phyloP scores from a whole-genome alignment of 164 flowering plant genomes.

The Magnolia officinalis region DNA sequence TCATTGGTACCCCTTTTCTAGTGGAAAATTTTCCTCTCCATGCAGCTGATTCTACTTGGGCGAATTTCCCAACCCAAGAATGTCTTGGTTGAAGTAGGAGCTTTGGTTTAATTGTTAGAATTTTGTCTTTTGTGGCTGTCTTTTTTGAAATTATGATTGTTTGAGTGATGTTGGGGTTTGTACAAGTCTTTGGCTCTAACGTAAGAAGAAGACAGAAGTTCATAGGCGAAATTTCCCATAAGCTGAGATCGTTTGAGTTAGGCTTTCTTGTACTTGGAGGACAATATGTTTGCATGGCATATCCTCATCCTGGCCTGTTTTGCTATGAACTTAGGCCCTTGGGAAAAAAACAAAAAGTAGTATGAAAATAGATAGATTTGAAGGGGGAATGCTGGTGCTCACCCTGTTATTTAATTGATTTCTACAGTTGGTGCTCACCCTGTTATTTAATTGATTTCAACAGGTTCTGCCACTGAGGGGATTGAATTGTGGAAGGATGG shows the following conservation, averaged over 20 bases:
- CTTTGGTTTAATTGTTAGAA: slow-evolving; percentile 2
- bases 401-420: slow-evolving; percentile 2
- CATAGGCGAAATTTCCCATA: neutral
- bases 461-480: slow-evolving; percentile 9
- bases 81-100: neutral
- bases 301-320: no score
- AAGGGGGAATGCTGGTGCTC: neutral
- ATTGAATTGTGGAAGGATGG: slow-evolving; percentile 31
- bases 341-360: no score
- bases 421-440: slow-evolving; percentile 2
- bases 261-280: neutral
- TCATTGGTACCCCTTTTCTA: neutral
- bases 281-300: no score
- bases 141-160: neutral
- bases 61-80: neutral
- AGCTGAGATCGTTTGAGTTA: neutral
- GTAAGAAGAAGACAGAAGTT: neutral
- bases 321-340: no score
- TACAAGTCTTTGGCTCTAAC: neutral
- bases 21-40: neutral
- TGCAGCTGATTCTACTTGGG: neutral
- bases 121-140: neutral
- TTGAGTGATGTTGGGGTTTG: neutral
- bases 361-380: neutral
- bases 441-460: slow-evolving; percentile 2